Base-by-base conservation (phyloP, 1,139 yeast genomes). In the Candida neerlandica region DNA sequence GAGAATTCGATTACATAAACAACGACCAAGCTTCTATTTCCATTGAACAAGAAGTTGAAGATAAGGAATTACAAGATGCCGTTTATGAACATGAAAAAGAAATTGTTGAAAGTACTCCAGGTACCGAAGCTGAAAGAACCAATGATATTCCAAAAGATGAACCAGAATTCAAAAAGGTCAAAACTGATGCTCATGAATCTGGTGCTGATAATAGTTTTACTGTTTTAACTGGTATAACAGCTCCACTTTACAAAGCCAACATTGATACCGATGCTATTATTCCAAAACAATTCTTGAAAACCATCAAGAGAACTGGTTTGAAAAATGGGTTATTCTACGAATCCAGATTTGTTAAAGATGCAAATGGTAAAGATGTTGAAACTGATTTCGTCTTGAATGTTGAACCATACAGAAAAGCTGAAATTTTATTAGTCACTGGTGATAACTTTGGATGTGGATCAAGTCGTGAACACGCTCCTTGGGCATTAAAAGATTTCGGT, bases 361-460 rank as follows among this genome's bases (percentile, higher is more conserved):
- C 76, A 4, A 71, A 83, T 52, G 96, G 96, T 34, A 82, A 88
- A 56, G 89, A 87, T 60, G 82, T 84, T 55, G 84, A 82, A 66
- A 91, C 97, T 14, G 97, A 92, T 66, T 94, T 94, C 60, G 86
- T 89, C 52, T 81, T 94, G 61, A 94, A 94, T 67, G 88, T 83
- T 48, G 87, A 80, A 50, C 96, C 97, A 48, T 92, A 84, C 78
- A 82, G 85, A 60, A 65, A 79, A 40, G 86, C 98, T 21, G 85
- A 88, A 70, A 85, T 92, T 58, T 77, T 94, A 58, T 87, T 92
- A 58, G 96, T 92, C 54, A 85, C 96, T 45, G 99, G 99, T 67
- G 96, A 89, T 67, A 94, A 94, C 76, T 94, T 94, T 67, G 99
- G 99, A 57, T 94, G 99, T 77, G 99, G 99, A 62, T 92, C 98